phyloP scores from a whole-genome alignment of 495 filamentous ascomycete genomes.

The Lineolata rhizophorae region DNA sequence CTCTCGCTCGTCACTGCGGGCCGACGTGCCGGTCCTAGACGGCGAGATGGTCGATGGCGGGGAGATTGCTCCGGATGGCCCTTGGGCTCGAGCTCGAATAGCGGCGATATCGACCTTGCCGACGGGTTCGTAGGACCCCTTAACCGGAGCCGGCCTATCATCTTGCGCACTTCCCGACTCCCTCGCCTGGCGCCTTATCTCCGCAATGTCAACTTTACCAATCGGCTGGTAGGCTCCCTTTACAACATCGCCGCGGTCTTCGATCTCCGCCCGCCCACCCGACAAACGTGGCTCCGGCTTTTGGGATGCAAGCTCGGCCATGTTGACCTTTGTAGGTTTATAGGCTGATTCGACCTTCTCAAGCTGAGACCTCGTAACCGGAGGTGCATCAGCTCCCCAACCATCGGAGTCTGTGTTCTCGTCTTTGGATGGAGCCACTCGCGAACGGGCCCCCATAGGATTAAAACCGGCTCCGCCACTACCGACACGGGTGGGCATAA shows the following conservation, averaged over 20 bases:
- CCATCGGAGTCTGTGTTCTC: conserved; percentile 48
- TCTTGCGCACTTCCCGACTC: conserved; percentile 34
- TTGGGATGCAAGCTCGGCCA: conserved; percentile 48
- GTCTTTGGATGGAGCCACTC: conserved; percentile 19
- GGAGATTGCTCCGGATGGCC: conserved; percentile 25
- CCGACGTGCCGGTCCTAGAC: conserved; percentile 19
- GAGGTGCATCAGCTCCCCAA: conserved; percentile 90
- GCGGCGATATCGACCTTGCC: conserved; percentile 92
- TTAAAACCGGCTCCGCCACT: conserved; percentile 39
- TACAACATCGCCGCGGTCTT: conserved; percentile 40
- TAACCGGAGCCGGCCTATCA: conserved; percentile 62
- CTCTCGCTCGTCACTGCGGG: conserved; percentile 17
- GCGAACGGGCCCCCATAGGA: conserved; percentile 32
- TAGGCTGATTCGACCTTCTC: conserved; percentile 88
- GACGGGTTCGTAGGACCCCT: conserved; percentile 79
- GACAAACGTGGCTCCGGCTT: conserved; percentile 31
- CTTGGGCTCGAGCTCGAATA: conserved; percentile 62
- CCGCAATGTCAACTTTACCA: conserved; percentile 89
- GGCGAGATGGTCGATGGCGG: conserved; percentile 17
- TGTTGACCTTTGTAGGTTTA: conserved; percentile 81
- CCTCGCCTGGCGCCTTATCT: conserved; percentile 58
- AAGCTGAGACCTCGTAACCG: conserved; percentile 62
- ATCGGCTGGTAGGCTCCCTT: conserved; percentile 87
- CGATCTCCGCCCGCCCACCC: conserved; percentile 6
- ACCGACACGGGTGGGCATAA: conserved; percentile 54